These are phyloP conservation scores for Triticum dicoccoides DNA, from an alignment of 176 grass and related monocot species.

Conservation along the genomic window DNA sequence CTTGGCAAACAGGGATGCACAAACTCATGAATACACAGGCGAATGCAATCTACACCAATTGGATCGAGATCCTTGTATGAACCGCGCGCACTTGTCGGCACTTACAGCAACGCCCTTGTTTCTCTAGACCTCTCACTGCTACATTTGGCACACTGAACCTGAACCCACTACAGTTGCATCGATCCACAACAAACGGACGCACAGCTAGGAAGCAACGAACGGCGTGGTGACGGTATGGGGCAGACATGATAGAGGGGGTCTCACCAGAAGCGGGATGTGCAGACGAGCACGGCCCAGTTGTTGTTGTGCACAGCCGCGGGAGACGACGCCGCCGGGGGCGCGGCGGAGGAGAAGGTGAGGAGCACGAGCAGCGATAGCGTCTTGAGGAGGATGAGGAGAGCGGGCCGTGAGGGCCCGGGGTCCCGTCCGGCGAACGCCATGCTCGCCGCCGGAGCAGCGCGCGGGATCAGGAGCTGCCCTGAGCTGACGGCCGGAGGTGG, in stretches of 20 bases:
- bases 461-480: not conserved
- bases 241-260: not conserved
- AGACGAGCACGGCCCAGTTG: slow-evolving; percentile 97
- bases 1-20: not conserved
- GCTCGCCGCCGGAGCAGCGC: not conserved
- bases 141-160: not conserved
- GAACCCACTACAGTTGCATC: not conserved
- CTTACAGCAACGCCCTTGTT: not conserved
- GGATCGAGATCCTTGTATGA: not conserved
- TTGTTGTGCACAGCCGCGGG: slow-evolving; percentile 80
- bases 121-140: not conserved
- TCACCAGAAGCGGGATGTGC: slow-evolving; percentile 97
- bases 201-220: not conserved
- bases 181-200: not conserved
- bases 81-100: not conserved
- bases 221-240: not conserved
- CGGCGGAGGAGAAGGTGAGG: not conserved
- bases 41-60: not conserved
- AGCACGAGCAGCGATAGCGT: not conserved
- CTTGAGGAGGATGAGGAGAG: not conserved
- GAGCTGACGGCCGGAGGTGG: not conserved
- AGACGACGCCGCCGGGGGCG: not conserved
- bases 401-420: not conserved
- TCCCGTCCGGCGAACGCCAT: slow-evolving; percentile 25
- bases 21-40: not conserved